Percentiles rank a stretch among this genome's conserved stretches.
These are phyloP conservation scores for Mucor circinelloides DNA, from an alignment of 371 early-diverging fungal genomes.

Conservation along the genomic window DNA sequence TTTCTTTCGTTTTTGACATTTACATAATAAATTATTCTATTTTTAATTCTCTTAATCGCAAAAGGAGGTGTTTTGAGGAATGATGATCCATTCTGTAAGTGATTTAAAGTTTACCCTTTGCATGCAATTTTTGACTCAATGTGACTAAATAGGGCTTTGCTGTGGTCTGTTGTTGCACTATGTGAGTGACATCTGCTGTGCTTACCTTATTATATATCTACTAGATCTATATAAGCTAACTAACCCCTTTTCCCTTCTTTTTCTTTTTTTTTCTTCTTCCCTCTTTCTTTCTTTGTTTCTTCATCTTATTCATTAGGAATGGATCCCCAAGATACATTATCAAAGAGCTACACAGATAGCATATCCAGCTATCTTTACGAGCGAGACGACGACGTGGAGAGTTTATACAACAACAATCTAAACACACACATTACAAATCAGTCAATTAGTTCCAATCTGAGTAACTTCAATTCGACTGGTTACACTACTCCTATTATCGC, in stretches of 20 bases:
- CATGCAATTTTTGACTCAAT: not conserved
- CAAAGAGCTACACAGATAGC: slow-evolving; percentile 40
- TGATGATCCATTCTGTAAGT: not conserved
- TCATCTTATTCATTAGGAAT: slow-evolving; percentile 4
- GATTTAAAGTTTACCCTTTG: not conserved
- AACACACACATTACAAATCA: not conserved
- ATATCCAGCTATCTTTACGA: slow-evolving; percentile 21
- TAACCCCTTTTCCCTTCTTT: not conserved
- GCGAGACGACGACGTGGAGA: not conserved
- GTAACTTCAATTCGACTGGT: not conserved
- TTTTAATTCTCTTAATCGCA: not conserved
- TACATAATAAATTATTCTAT: not conserved
- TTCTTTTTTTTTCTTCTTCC: not conserved
- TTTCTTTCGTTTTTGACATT: too few relatives aligned
- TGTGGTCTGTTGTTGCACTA: not conserved
- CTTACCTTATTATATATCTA: not conserved
- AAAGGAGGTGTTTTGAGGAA: not conserved
- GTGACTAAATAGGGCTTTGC: not conserved
- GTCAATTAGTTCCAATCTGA: slow-evolving; percentile 7
- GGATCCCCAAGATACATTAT: slow-evolving; percentile 21
- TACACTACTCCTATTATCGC: not conserved
- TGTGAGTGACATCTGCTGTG: not conserved
- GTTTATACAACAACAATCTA: not conserved
- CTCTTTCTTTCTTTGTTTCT: not conserved
- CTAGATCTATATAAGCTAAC: not conserved